Evolutionary conservation across 2,329 filamentous ascomycete species (phyloP).

Genomic region (Tothia fuscella): DNA sequence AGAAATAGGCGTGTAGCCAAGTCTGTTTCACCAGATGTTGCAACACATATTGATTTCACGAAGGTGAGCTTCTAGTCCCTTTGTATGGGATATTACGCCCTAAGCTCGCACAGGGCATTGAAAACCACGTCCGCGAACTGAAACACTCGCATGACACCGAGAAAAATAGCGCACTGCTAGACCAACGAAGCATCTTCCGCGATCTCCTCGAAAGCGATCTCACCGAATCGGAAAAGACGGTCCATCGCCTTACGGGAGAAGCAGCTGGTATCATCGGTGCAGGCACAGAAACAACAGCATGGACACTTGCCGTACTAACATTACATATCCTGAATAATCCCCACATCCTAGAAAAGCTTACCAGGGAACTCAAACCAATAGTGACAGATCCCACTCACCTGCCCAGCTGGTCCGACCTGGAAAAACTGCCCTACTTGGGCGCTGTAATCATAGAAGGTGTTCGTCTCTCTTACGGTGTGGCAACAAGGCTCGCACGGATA

Average conservation of each 20-base stretch:
- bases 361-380: slow-evolving; percentile 9
- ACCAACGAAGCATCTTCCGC: slow-evolving; percentile 9
- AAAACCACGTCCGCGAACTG: neutral
- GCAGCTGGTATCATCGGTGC: slow-evolving; percentile 26
- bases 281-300: slow-evolving; percentile 27
- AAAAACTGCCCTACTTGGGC: slow-evolving; percentile 21
- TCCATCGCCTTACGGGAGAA: slow-evolving; percentile 24
- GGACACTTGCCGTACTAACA: slow-evolving; percentile 4
- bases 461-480: slow-evolving; percentile 20
- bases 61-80: neutral
- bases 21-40: neutral
- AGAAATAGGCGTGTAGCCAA: neutral
- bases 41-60: neutral
- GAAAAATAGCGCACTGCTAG: neutral
- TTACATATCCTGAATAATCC: slow-evolving; percentile 12
- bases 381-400: slow-evolving; percentile 6
- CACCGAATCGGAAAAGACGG: slow-evolving; percentile 13
- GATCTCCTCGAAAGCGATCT: slow-evolving; percentile 11
- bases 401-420: slow-evolving; percentile 15
- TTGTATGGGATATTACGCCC: too few species aligned
- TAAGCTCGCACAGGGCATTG: too few species aligned
- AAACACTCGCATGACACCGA: slow-evolving; percentile 3
- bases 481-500: slow-evolving; percentile 16
- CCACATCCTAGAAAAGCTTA: slow-evolving; percentile 4
- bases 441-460: slow-evolving; percentile 22